Evolutionary conservation across 2,329 filamentous ascomycete genomes (phyloP), one percentile per base, ranked within the genome.

Genomic region (Xylaria multiplex): DNA sequence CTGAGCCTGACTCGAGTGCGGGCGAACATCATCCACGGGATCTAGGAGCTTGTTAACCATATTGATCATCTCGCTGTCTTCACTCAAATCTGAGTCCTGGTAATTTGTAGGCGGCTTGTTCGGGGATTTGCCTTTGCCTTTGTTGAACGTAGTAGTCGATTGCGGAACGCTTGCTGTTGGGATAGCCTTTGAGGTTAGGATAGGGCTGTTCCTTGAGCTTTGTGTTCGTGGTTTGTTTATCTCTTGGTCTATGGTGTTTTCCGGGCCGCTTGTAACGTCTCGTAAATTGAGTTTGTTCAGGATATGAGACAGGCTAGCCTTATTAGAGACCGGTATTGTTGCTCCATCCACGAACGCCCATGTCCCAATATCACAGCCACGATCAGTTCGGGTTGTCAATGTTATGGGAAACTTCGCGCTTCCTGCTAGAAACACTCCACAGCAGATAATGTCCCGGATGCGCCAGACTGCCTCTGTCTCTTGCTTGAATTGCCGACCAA

Each of bases 361-460:
- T 16, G 64, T 69, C 60, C 74, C 73, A 37, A 68, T 24, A 7
- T 69, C 50, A 16, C 62, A 65, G 45, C 71, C 72, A 19, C 68
- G 62, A 8, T 72, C 66, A 16, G 59, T 66, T 32, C 52, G 62
- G 24, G 68, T 62, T 6, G 60, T 68, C 42, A 78, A 63, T 9
- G 68, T 65, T n/a, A 86, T 62, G 0, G 84, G 83, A 32, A 81
- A 80, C 22, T 71, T 70, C 1, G 69, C 65, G 24, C 82, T 81
- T 49, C 80, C 79, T 11, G 81, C 81, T 48, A 86, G 73, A 60
- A 83, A 81, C 52, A 84, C 79, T 16, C 81, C 84, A 67, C 83
- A 84, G 55, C 80, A 80, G 14, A 85, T 75, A 53, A 84, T 79
- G 54, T 85, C 84, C 53, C 85, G 75, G 13, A 83, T 80, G 40